Evolutionary conservation across 163 green algal genomes (phyloP), one percentile per base, ranked within the genome.

Genomic region (Trebouxiophyceae sp.): DNA sequence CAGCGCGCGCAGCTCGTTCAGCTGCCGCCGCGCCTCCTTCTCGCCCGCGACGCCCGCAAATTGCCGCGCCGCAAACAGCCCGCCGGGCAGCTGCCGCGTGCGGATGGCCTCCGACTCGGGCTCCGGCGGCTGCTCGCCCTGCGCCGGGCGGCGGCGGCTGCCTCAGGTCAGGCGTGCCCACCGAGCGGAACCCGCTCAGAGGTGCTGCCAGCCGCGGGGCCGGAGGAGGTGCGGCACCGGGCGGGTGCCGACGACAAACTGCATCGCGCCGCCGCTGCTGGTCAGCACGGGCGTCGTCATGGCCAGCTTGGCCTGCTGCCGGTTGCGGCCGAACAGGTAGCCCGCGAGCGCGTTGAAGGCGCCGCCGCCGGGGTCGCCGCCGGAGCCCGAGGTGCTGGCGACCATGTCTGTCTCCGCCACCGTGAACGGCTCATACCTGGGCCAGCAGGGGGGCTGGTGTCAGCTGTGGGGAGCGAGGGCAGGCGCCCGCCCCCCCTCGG

Each of bases 281-380:
- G 45, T 71, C 29, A 79, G 75, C 3, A 82, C 71, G 19, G 79
- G 80, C 27, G 67, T 81, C 3, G 77, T 86, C 80, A 86, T 86
- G 2, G 33, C 30, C 71, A 84, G 77, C 56, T 72, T 76, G 31
- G 69, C 55, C n/a, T 50, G 22, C 16, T 33, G 3, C 20, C 57
- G 32, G 63, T 81, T 81, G 19, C 55, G 67, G 45, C 76, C 76
- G 45, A 82, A 79, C 22, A 84, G 67, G 74, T 73, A 78, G 12
- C 74, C 65, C 22, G 77, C 77, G 34, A 86, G 63, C 22, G 60
- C 27, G 23, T 54, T 59, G 66, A 86, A 84, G 1, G 72, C 71
- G 3, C 60, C 45, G 26, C 30, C 55, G 31, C 57, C 62, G 31
- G 45, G 23, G 23, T 60, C 57, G 6, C 32, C 29, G 33, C 31